Base-by-base conservation (phyloP, 2,329 filamentous ascomycete species). In the Monosporascus sp. region DNA sequence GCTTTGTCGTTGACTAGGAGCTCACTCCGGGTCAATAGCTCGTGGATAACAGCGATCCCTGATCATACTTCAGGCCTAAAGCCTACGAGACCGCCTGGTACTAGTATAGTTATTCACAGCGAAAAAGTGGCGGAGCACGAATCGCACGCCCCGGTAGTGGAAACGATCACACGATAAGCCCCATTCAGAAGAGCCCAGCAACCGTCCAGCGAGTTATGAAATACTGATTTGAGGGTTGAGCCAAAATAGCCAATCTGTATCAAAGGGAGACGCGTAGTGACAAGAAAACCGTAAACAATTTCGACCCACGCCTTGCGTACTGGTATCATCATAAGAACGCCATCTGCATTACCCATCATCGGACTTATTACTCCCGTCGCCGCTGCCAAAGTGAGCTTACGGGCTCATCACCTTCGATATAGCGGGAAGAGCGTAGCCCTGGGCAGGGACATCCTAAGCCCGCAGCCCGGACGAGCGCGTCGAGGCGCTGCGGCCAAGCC, bases 401-500 rank as follows among this genome's bases (percentile, higher is more conserved):
- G 31, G 31, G 31, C 11, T 35, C 14, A 14, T 35, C 31, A 14
- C 11, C 22, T 31, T 46, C 43, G 43, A 15, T 24, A 15, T 5
- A 15, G 20, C 17, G n/a, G 43, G 22, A 5, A 46, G 43, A 7
- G 24, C 9, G 22, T 46, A 46, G 14, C 9, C 26, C 14, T 46
- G 24, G n/a, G 22, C 41, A 7, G 41, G n/a, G n/a, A 3, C 41
- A 44, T 15, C 41, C 41, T 20, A 11, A 7, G 41, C 20, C 20
- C 9, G 3, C 31, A 11, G 5, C 9, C 31, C 31, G 31, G 31
- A 35, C 9, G 61, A 62, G 7, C 58, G 58, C 37, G 55, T 58
- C 28, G 61, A 63, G 46, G 51, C 53, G 48, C 58, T 58, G 28
- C 57, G 60, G 47, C 59, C 64, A 55, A 83, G 77, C 53, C 67